phyloP scores from a whole-genome alignment of 305 asterid genomes.

The Fraxinus greggii region DNA sequence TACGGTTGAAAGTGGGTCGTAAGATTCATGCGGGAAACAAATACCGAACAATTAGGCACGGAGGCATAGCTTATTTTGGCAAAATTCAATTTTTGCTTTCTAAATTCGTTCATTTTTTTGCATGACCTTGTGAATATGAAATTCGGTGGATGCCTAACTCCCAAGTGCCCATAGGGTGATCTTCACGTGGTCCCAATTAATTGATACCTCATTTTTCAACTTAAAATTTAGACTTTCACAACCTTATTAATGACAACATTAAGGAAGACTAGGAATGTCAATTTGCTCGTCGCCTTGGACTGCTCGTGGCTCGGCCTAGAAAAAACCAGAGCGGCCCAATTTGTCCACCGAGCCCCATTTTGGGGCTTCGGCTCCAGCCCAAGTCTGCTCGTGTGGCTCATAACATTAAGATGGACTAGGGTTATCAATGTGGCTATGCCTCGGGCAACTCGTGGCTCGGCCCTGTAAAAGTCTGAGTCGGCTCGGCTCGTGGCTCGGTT shows the following conservation, averaged over 20 bases:
- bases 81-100: slow-evolving; percentile 52
- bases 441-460: no score
- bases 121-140: slow-evolving; percentile 34
- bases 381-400: no score
- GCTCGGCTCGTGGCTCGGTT: no score
- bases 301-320: no score
- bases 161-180: slow-evolving; percentile 32
- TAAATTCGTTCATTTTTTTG: slow-evolving; percentile 33
- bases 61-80: slow-evolving; percentile 41
- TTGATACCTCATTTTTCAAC: not conserved
- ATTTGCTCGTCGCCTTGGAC: no score
- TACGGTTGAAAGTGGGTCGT: slow-evolving; percentile 12
- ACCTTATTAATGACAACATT: not conserved
- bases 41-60: slow-evolving; percentile 65
- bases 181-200: slow-evolving; percentile 38
- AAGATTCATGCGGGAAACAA: slow-evolving; percentile 45
- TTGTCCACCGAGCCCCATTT: no score
- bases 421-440: no score
- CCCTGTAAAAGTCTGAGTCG: no score
- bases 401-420: no score
- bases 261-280: not conserved
- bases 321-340: no score
- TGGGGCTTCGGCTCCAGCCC: no score
- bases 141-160: slow-evolving; percentile 66
- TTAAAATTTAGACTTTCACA: not conserved